phyloP scores from a whole-genome alignment of 352 stramenopile genomes.

The Pythium vanterpoolii region DNA sequence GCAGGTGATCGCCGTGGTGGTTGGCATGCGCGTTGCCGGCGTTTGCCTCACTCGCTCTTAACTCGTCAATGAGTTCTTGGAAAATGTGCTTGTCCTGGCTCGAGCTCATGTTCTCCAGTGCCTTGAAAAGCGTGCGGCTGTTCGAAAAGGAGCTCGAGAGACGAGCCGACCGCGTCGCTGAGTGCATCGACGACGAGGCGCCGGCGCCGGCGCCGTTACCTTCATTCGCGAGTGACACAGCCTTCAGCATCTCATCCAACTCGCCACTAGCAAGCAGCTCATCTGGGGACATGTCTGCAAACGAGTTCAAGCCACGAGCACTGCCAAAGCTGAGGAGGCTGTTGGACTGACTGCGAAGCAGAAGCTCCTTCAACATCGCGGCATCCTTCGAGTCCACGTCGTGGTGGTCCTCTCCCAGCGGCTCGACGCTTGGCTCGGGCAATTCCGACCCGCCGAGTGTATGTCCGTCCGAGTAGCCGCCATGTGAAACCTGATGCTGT shows the following conservation, averaged over 20 bases:
- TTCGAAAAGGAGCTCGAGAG: constrained; percentile 59
- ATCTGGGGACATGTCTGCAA: constrained; percentile 74
- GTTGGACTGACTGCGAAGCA: constrained; percentile 65
- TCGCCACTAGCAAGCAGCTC: constrained; percentile 74
- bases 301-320: constrained; percentile 43
- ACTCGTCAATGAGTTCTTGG: constrained; percentile 54
- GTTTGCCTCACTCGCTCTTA: constrained; percentile 19
- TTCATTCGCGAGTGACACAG: constrained; percentile 62
- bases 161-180: constrained; percentile 25
- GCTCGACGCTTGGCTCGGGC: constrained; percentile 64
- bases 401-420: constrained; percentile 49
- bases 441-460: constrained; percentile 24
- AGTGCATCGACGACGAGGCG: constrained; percentile 17
- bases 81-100: constrained; percentile 70
- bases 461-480: neutral
- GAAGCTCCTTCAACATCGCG: constrained; percentile 63
- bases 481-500: neutral
- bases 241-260: constrained; percentile 74
- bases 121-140: constrained; percentile 48
- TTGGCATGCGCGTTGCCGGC: neutral
- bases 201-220: neutral
- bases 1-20: constrained; percentile 17
- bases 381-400: constrained; percentile 63
- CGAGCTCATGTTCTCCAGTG: constrained; percentile 48
- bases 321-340: constrained; percentile 69